These are phyloP conservation scores for Pseudogymnoascus sp. DNA, from an alignment of 2,329 filamentous ascomycete species.

Conservation along the genomic window DNA sequence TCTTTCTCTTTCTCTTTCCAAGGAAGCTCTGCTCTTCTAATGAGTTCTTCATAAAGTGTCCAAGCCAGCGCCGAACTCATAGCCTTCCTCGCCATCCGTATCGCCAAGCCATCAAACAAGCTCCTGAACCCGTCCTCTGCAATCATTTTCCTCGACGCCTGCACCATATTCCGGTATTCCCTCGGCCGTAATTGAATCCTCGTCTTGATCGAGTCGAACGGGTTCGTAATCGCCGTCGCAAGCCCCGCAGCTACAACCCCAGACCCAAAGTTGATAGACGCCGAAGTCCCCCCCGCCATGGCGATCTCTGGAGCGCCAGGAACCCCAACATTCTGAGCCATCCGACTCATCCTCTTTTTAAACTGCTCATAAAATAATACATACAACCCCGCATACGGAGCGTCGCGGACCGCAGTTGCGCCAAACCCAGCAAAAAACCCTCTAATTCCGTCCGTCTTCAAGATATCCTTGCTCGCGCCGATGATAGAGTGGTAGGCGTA, in stretches of 20 bases:
- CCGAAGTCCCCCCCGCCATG: conserved; percentile 38
- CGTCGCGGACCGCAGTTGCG: conserved; percentile 86
- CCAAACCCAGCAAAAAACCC: conserved; percentile 94
- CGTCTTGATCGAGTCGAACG: conserved; percentile 95
- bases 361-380: conserved; percentile 87
- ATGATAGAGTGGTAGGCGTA: conserved; percentile 76
- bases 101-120: conserved; percentile 76
- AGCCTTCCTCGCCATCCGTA: conserved; percentile 87
- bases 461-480: conserved; percentile 68
- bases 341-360: conserved; percentile 52
- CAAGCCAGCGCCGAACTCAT: conserved; percentile 91
- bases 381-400: conserved; percentile 94
- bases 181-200: conserved; percentile 83
- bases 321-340: conserved; percentile 21
- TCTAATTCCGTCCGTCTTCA: conserved; percentile 62
- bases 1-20: conserved; percentile 1
- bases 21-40: conserved; percentile 58
- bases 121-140: conserved; percentile 71
- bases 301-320: conserved; percentile 16
- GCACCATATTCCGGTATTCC: conserved; percentile 74
- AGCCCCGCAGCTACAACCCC: conserved; percentile 73
- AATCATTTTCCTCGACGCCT: conserved; percentile 72
- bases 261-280: conserved; percentile 77
- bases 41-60: conserved; percentile 93
- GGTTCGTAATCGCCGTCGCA: conserved; percentile 87